Conservation (phyloP, 306 rosid genomes). For the Luffa aegyptiaca region DNA sequence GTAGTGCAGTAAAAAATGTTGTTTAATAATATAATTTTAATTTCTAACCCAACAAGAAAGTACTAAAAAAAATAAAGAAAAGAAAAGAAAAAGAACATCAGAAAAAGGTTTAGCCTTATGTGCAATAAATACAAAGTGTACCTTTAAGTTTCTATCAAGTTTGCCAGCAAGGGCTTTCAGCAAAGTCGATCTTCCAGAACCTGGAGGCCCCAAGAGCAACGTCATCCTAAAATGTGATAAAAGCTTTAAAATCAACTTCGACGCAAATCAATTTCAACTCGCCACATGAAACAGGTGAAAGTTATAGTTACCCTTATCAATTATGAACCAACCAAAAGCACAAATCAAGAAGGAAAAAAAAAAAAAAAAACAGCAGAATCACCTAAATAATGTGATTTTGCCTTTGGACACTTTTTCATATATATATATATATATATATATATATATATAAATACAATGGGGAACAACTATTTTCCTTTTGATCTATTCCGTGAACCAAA, state of each 20-base stretch:
- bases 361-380: background rate
- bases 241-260: background rate
- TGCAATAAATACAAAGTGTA: background rate
- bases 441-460: background rate
- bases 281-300: slow-evolving; percentile 31
- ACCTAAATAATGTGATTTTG: background rate
- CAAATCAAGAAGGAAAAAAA: background rate
- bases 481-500: too few species aligned
- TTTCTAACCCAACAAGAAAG: too few species aligned
- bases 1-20: background rate
- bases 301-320: background rate
- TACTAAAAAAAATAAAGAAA: too few species aligned
- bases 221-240: slow-evolving; percentile 62
- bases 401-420: background rate
- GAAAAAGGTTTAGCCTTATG: background rate
- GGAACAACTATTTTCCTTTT: background rate
- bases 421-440: too few species aligned
- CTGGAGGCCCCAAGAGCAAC: slow-evolving; percentile 81
- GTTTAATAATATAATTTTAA: too few species aligned
- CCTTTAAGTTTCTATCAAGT: slow-evolving; percentile 57
- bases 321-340: too few species aligned
- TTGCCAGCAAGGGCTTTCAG: slow-evolving; percentile 80
- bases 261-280: too few species aligned
- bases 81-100: too few species aligned
- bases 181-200: slow-evolving; percentile 68